These are phyloP conservation scores for Venturiaceae sp. DNA, from an alignment of 2,329 filamentous ascomycete genomes.

Conservation along the genomic window DNA sequence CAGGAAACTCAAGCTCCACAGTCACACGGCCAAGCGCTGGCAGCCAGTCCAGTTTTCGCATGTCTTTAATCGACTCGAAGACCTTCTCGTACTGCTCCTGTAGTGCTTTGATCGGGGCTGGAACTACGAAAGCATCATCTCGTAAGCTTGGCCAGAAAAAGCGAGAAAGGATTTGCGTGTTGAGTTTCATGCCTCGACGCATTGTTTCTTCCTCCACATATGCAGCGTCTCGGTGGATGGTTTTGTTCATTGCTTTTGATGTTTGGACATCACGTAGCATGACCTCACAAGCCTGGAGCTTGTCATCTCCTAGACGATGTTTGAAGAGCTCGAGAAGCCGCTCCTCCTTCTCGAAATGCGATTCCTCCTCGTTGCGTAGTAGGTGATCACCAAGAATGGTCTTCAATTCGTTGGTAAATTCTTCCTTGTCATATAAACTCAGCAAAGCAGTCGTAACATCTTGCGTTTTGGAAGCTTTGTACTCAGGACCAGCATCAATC, in stretches of 20 bases:
- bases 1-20: constrained; percentile 73
- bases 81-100: constrained; percentile 63
- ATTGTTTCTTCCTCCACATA: background rate
- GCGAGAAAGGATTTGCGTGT: constrained; percentile 68
- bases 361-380: constrained; percentile 47
- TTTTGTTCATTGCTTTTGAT: constrained; percentile 61
- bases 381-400: constrained; percentile 79
- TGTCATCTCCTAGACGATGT: constrained; percentile 73
- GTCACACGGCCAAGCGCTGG: constrained; percentile 70
- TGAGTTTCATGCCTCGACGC: background rate
- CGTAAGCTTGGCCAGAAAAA: constrained; percentile 87
- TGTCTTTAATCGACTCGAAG: constrained; percentile 72
- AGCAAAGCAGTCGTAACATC: constrained; percentile 91
- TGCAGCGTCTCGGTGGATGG: constrained; percentile 39
- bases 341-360: constrained; percentile 60
- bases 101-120: constrained; percentile 45
- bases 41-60: constrained; percentile 82
- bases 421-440: constrained; percentile 77
- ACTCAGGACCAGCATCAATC: constrained; percentile 81
- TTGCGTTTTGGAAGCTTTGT: constrained; percentile 77
- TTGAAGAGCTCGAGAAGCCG: constrained; percentile 82
- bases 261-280: constrained; percentile 93
- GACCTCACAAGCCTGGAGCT: constrained; percentile 88
- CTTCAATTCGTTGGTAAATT: constrained; percentile 94
- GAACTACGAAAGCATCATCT: constrained; percentile 58